Evolutionary conservation across 306 rosid species (phyloP), one percentile per base, ranked within the genome.

Genomic region (Trichosanthes truncata): DNA sequence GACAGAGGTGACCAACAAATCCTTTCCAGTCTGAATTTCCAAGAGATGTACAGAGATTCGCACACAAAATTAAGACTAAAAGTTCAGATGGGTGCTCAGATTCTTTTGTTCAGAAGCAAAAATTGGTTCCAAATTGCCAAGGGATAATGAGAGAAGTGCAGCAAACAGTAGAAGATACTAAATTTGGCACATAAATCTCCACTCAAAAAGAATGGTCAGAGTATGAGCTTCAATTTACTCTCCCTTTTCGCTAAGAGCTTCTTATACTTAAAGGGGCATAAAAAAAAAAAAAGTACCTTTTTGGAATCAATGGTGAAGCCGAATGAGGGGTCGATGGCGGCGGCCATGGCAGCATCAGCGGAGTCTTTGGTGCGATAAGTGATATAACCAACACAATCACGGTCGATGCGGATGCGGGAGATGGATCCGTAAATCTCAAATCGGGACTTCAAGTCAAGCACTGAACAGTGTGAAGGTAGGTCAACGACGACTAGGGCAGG

Each of bases 401-500:
- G 94, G 90, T 89, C 94, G 78, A 94, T 92, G 75, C 97, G 98
- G 85, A 92, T 94, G 87, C 97, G 95, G 49, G 93, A 87, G 77
- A 92, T 92, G 59, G 92, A 46, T 48, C 98, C 97, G 82, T 94
- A 94, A 89, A 94, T 94, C 87, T 92, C 97, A 82, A 94, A 94
- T 38, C 98, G 94, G 65, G 96, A 89, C 81, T 94, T 94, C 79
- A 94, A 91, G 79, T 94, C 94, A 43, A 94, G 93, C 33, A 94
- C 97, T 5, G 98, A 94, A 87, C 94, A 92, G 83, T 89, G 89
- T 0, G 74, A 33, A 1, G 93, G 91, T 18, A 94, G 98, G n/a
- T 90, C 91, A 84, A 87, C 86, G 11, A 88, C 81, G 43, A 94
- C 86, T 40, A 94, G 82, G 7, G 92, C 98, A 15, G 91, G 92